These are phyloP conservation scores for Botrytis aclada DNA, from an alignment of 2,329 filamentous ascomycete species.

Conservation along the genomic window DNA sequence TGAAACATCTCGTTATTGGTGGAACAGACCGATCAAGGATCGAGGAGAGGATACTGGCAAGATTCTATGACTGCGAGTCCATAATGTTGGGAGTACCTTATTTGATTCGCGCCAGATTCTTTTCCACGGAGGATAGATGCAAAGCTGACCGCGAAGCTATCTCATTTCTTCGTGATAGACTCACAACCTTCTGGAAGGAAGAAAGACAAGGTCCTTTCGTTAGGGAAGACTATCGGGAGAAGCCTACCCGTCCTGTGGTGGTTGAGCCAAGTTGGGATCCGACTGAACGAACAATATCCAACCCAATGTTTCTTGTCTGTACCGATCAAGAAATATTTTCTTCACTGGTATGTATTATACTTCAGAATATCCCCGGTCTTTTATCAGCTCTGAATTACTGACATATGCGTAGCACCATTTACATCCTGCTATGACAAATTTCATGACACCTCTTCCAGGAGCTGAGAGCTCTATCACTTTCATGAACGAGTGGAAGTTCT, in stretches of 20 bases:
- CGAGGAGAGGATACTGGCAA: background rate
- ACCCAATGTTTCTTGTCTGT: background rate
- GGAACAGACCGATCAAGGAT: too few relatives aligned
- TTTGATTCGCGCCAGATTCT: background rate
- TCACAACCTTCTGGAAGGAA: background rate
- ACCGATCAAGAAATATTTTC: background rate
- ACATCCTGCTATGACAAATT: background rate
- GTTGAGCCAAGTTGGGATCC: background rate
- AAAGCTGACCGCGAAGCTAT: background rate
- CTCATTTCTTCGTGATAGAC: background rate
- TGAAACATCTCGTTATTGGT: background rate
- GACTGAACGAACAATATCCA: background rate
- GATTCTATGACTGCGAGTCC: conserved; percentile 7
- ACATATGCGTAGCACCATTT: background rate
- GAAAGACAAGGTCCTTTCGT: background rate
- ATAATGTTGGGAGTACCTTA: background rate
- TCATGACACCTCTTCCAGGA: background rate
- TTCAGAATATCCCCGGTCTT: background rate
- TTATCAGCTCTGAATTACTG: background rate
- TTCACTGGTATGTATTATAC: background rate
- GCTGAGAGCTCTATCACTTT: background rate
- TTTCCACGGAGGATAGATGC: background rate
- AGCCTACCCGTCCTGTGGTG: background rate
- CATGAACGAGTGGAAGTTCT: background rate
- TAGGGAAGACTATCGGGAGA: background rate